phyloP scores from a whole-genome alignment of 345 rosid genomes.

The Mangifera indica region DNA sequence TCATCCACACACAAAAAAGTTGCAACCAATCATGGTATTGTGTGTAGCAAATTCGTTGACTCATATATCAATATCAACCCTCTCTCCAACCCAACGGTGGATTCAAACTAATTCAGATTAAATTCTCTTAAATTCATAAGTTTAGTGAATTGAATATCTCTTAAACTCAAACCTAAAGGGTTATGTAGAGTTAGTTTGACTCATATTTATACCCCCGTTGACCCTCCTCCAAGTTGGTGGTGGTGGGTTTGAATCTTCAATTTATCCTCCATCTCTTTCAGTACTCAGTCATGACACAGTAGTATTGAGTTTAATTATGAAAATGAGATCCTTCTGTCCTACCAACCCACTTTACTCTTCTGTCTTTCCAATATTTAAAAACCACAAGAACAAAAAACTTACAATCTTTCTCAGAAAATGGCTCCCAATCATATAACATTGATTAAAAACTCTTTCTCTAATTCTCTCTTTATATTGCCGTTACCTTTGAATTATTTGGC shows the following conservation, averaged over 20 bases:
- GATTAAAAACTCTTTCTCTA: neutral
- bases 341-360: slow-evolving; percentile 31
- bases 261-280: slow-evolving; percentile 4
- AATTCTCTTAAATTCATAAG: too few species aligned
- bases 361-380: slow-evolving; percentile 10
- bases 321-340: slow-evolving; percentile 37
- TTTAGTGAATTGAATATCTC: too few species aligned
- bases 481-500: too few species aligned
- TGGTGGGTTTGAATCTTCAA: slow-evolving; percentile 28
- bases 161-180: too few species aligned
- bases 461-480: neutral
- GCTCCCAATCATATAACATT: slow-evolving; percentile 20
- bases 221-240: slow-evolving; percentile 19
- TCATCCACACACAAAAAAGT: too few species aligned
- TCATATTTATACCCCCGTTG: too few species aligned
- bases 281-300: neutral
- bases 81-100: too few species aligned
- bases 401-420: neutral
- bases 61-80: slow-evolving; percentile 1
- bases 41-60: slow-evolving; percentile 29
- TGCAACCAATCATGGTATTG: too few species aligned
- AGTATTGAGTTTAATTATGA: slow-evolving; percentile 46
- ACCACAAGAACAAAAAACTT: neutral
- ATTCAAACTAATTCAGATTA: too few species aligned
- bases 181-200: too few species aligned